Percentiles rank a stretch among this genome's conserved stretches.
These are phyloP conservation scores for Penstemon newberryi DNA, from an alignment of 257 asterid genomes.

Conservation along the genomic window DNA sequence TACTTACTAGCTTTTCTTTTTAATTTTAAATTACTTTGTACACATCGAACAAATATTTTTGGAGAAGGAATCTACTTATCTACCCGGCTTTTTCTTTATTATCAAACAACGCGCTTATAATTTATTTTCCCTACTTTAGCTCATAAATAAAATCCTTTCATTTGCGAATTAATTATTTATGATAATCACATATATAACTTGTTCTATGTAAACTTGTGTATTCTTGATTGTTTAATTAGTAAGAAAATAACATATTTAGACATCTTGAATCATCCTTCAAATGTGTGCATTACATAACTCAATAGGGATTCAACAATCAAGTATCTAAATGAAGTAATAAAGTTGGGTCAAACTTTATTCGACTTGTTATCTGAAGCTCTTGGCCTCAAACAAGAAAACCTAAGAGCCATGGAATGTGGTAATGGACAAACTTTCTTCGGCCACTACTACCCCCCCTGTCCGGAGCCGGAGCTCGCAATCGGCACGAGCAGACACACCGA, in stretches of 20 bases:
- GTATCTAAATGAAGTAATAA: slow-evolving; percentile 37
- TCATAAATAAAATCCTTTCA: too few species aligned
- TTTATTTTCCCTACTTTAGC: too few species aligned
- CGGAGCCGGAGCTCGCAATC: slow-evolving; percentile 64
- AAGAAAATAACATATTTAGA: neutral
- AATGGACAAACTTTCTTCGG: slow-evolving; percentile 36
- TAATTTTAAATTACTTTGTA: too few species aligned
- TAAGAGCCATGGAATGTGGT: slow-evolving; percentile 44
- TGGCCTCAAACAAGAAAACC: slow-evolving; percentile 46
- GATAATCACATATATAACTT: too few species aligned
- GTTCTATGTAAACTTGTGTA: too few species aligned
- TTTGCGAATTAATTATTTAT: too few species aligned
- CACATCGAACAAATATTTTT: too few species aligned
- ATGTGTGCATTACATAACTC: neutral
- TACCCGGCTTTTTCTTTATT: too few species aligned
- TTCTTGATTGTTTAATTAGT: too few species aligned
- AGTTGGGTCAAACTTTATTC: slow-evolving; percentile 46
- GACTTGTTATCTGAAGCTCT: slow-evolving; percentile 73
- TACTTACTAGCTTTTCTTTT: too few species aligned
- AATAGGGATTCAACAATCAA: slow-evolving; percentile 46
- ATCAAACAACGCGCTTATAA: too few species aligned
- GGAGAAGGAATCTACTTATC: too few species aligned
- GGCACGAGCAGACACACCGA: slow-evolving; percentile 73
- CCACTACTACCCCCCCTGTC: slow-evolving; percentile 76
- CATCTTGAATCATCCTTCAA: neutral